Percentiles rank a stretch among this genome's conserved stretches.
phyloP scores from a whole-genome alignment of 768 basidiomycete species.

The Boletales sp. region DNA sequence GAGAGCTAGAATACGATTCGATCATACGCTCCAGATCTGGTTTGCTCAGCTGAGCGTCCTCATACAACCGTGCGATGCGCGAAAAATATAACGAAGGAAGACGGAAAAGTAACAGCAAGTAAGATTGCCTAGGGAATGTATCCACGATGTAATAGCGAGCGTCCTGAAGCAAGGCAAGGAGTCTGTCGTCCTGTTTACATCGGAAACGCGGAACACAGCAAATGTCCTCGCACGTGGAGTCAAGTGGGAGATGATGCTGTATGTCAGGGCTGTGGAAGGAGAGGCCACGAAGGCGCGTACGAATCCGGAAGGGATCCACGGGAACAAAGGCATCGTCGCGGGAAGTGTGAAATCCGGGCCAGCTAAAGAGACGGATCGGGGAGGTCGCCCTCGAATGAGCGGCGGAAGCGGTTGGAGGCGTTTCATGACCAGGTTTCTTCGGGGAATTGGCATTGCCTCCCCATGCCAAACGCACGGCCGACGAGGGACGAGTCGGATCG shows the following conservation, averaged over 20 bases:
- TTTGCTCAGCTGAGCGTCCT: slow-evolving; percentile 73
- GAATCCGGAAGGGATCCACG: slow-evolving; percentile 48
- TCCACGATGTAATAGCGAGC: slow-evolving; percentile 30
- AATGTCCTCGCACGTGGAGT: slow-evolving; percentile 21
- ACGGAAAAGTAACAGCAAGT: slow-evolving; percentile 51
- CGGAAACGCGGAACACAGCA: slow-evolving; percentile 20
- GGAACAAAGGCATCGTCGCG: slow-evolving; percentile 56
- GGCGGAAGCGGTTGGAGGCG: slow-evolving; percentile 26
- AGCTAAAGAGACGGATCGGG: slow-evolving; percentile 57
- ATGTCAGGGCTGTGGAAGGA: slow-evolving; percentile 22
- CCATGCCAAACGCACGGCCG: slow-evolving; percentile 7
- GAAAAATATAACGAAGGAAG: slow-evolving; percentile 80
- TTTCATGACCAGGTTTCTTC: slow-evolving; percentile 23
- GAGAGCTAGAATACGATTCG: slow-evolving; percentile 26
- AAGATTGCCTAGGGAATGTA: slow-evolving; percentile 40
- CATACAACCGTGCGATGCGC: slow-evolving; percentile 71
- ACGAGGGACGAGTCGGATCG: slow-evolving; percentile 7
- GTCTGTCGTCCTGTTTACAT: slow-evolving; percentile 11
- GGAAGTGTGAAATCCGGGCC: slow-evolving; percentile 49
- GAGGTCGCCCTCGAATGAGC: slow-evolving; percentile 46
- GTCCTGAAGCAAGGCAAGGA: slow-evolving; percentile 17
- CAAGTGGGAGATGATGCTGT: slow-evolving; percentile 14
- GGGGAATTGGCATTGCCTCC: slow-evolving; percentile 3
- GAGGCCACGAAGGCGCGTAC: slow-evolving; percentile 17
- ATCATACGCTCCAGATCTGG: slow-evolving; percentile 64